phyloP scores from a whole-genome alignment of 495 filamentous ascomycete species.

The Penicillium paxilli region DNA sequence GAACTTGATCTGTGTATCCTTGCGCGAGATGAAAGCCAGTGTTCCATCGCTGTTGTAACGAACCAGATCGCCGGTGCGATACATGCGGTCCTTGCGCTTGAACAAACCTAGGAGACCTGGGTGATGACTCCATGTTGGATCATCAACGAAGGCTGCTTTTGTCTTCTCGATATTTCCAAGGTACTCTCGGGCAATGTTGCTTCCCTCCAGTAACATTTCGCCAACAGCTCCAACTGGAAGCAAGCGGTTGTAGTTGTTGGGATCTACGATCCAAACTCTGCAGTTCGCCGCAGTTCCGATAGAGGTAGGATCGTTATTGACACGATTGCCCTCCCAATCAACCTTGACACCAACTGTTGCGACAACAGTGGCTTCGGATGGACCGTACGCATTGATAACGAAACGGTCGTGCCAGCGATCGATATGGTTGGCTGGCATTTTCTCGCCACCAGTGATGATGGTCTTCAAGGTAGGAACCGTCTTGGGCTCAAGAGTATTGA shows the following conservation, averaged over 20 bases:
- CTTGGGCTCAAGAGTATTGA: constrained; percentile 45
- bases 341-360: constrained; percentile 39
- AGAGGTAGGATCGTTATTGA: constrained; percentile 35
- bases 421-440: constrained; percentile 46
- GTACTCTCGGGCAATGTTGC: constrained; percentile 59
- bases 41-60: constrained; percentile 55
- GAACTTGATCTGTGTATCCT: constrained; percentile 66
- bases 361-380: constrained; percentile 52
- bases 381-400: constrained; percentile 56
- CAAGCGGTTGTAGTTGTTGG: constrained; percentile 53
- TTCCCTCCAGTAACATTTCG: constrained; percentile 65
- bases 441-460: constrained; percentile 55
- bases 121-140: constrained; percentile 48
- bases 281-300: constrained; percentile 42
- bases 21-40: constrained; percentile 54
- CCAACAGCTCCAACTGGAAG: constrained; percentile 61
- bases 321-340: constrained; percentile 40
- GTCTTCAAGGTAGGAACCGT: constrained; percentile 48
- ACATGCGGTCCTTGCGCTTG: constrained; percentile 34
- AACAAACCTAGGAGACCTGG: constrained; percentile 24
- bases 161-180: constrained; percentile 56
- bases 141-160: constrained; percentile 52
- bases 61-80: constrained; percentile 53
- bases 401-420: constrained; percentile 41
- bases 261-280: constrained; percentile 60